Evolutionary conservation across 805 yeast species (phyloP), one percentile per base, ranked within the genome.

Genomic region (Saccharomycopsis guyanensis): DNA sequence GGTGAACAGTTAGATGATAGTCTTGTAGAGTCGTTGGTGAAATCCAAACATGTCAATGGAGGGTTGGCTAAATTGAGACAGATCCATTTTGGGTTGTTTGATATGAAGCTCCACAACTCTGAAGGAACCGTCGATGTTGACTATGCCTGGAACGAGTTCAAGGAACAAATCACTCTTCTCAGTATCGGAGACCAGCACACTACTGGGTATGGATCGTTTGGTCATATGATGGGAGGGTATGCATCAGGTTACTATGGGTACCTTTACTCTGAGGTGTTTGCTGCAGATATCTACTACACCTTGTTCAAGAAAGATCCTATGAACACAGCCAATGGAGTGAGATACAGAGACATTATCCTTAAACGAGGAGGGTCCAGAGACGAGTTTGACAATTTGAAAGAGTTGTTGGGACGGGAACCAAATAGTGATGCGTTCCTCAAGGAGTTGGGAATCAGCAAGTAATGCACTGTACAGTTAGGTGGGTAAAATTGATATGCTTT

Each of bases 201-300:
- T 15, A 75, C 71, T 46, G 93, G 91, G 3, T 84, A 75, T 57
- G 77, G 80, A 27, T 78, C 87, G 0, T 86, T 86, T 61, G 86
- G 86, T 2, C 95, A 86, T 59, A 75, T 84, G 59, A 75, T 81
- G 68, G 86, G 86, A 33, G 89, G 94, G n/a, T 86, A 86, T 61
- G 89, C 84, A 43, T 78, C 88, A 4, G 87, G 88, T 2, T 86
- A 86, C 64, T 86, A 86, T 57, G 94, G 95, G 1, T 86, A 86
- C 61, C 63, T 85, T 65, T 86, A 86, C 80, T 83, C 93, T 2
- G 79, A 79, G 57, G 95, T 85, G 15, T 86, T 80, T 67, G 93
- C 95, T 1, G 75, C 85, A 6, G 95, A 86, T 62, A 83, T 86
- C 57, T 86, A 75, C 66, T 78, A 82, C 61, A 65, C 85, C 4